Base-by-base conservation (phyloP, 371 early-diverging fungal genomes). In the Mortierella sp. region DNA sequence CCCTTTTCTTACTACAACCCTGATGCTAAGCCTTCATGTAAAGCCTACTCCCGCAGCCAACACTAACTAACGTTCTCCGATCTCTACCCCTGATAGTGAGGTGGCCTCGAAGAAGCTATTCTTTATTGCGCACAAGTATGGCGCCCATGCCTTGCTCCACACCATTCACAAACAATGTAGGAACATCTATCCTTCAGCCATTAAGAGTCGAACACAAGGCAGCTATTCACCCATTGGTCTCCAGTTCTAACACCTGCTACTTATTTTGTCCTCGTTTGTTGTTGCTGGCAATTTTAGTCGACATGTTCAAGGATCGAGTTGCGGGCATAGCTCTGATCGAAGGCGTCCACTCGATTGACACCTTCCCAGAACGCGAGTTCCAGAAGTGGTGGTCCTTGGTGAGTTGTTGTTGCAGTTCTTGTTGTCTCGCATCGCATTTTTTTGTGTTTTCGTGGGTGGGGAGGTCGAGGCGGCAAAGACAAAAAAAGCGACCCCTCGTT, bases 71-170 rank as follows among this genome's bases (percentile, higher is more conserved):
- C n/a, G n/a, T n/a, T n/a, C n/a, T n/a, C n/a, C n/a, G n/a, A n/a
- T n/a, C n/a, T n/a, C n/a, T n/a, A 11, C 28, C 48, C 14, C 61
- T 28, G 34, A 61, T 34, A 82, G 83, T 34, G 43, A 55, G 13
- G 53, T 57, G 59, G 61, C 76, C 19, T 80, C 80, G 2, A 73
- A 73, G 14, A 72, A 80, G 26, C 54, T 83, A 14, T 80, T 59
- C 37, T 80, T 83, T 54, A 80, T 83, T 50, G 84, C 77, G 6
- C 80, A 83, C 80, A 80, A 83, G 53, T 83, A 80, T 46, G 84
- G 84, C 14, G 71, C 77, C 5, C 80, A 83, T 28, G 64, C 75
- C 4, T 44, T 83, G 75, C 69, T 80, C 51, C 67, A 71, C 24
- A 59, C 77, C 10, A 72, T 83, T 50, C 43, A 55, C 44, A 54